Evolutionary conservation across 306 rosid genomes (phyloP), one percentile per base, ranked within the genome.

Genomic region (Rosa rugosa): DNA sequence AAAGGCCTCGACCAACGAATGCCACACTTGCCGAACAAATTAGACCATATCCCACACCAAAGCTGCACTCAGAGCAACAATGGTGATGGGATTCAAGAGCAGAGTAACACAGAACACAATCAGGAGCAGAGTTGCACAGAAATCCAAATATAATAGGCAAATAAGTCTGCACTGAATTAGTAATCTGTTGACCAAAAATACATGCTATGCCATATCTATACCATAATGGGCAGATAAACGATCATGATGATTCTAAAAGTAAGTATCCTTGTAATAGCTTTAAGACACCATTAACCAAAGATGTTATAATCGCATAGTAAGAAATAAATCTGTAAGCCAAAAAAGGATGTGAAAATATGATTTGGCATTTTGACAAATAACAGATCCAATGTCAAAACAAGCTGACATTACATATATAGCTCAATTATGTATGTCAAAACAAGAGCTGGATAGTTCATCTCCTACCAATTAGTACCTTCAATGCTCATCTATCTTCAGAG

Each of bases 391-490:
- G 77, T 87, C 75, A 45, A 74, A 79, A 69, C 78, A 80, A 79
- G 62, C 46, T 56, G 79, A 67, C 42, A 62, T 41, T 47, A 76
- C 79, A 83, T 75, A 22, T 79, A 81, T 68, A 83, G 16, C 16
- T 50, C 64, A 13, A 57, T 50, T 50, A 79, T 11, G 46, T 60
- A 70, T 17, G 72, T 67, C 72, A 44, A 75, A 75, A 75, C 70
- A 79, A 78, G 72, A 72, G 81, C 67, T 50, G 81, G 84, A 76
- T 60, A 62, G 69, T 73, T 81, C 80, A 79, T 68, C 45, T 80
- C 81, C 69, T 16, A 69, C 79, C 40, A 42, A 46, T 56, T 31
- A 57, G 72, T 69, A 65, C 73, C 62, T 59, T 70, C 44, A 79
- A 71, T 75, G 62, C 82, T 81, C 31, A 74, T 62, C 74, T 78